These are phyloP conservation scores for Thalassiosira mediterranea DNA, from an alignment of 352 stramenopile species.

Conservation along the genomic window DNA sequence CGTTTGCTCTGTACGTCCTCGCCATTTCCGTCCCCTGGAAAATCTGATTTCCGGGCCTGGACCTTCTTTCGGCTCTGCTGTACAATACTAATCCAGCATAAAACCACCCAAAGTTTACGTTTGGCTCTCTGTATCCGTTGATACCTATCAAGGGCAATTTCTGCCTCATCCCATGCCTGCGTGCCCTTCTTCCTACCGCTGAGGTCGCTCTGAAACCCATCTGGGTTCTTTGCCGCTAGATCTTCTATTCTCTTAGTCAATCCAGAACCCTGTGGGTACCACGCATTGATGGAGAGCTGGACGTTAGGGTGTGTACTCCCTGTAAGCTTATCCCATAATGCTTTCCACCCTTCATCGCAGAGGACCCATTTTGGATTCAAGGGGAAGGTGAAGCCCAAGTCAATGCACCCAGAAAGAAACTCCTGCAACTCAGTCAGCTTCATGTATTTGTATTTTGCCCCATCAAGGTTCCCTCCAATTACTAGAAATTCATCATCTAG, in stretches of 20 bases:
- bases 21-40: too few species aligned
- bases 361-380: slow-evolving; percentile 82
- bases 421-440: slow-evolving; percentile 61
- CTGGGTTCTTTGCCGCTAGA: slow-evolving; percentile 54
- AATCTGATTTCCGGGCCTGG: slow-evolving; percentile 16
- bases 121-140: slow-evolving; percentile 53
- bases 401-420: slow-evolving; percentile 63
- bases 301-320: slow-evolving; percentile 53
- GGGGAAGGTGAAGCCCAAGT: slow-evolving; percentile 74
- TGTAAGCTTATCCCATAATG: slow-evolving; percentile 73
- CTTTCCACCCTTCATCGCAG: slow-evolving; percentile 69
- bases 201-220: slow-evolving; percentile 52
- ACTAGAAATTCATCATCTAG: slow-evolving; percentile 80
- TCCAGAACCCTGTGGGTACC: slow-evolving; percentile 62
- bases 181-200: slow-evolving; percentile 31
- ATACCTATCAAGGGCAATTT: slow-evolving; percentile 51
- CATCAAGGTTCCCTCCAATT: slow-evolving; percentile 60
- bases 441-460: slow-evolving; percentile 69
- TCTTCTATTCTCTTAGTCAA: slow-evolving; percentile 66
- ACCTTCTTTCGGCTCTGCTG: slow-evolving; percentile 42
- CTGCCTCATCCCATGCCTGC: slow-evolving; percentile 46
- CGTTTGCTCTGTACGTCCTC: too few species aligned
- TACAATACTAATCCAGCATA: slow-evolving; percentile 45
- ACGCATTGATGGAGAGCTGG: slow-evolving; percentile 65
- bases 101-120: slow-evolving; percentile 39